Percentiles rank a stretch among this genome's conserved stretches.
Evolutionary conservation across 2,329 filamentous ascomycete species (phyloP).

Genomic region (Drechslerella dactyloides): DNA sequence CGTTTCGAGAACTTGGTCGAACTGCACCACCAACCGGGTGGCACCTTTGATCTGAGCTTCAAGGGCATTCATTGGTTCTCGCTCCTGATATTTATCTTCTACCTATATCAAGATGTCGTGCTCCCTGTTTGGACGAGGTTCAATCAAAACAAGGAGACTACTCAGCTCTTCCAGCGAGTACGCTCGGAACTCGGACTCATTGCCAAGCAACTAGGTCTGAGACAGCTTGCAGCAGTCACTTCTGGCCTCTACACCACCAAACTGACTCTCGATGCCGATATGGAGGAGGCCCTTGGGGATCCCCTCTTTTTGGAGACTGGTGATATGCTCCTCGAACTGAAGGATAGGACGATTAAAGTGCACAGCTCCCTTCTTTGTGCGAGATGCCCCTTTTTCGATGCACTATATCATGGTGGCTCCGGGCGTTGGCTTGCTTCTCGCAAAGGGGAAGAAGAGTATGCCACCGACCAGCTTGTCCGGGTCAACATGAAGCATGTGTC

Average conservation of each 20-base stretch:
- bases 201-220: constrained; percentile 23
- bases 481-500: constrained; percentile 85
- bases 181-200: constrained; percentile 66
- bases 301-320: constrained; percentile 69
- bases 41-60: constrained; percentile 69
- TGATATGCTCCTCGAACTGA: constrained; percentile 79
- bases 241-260: constrained; percentile 63
- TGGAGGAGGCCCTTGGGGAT: constrained; percentile 73
- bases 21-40: constrained; percentile 55
- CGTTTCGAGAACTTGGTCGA: constrained; percentile 39
- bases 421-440: constrained; percentile 82
- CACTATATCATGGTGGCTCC: constrained; percentile 86
- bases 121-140: constrained; percentile 86
- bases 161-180: constrained; percentile 76
- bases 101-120: constrained; percentile 78
- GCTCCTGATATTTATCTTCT: constrained; percentile 78
- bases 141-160: constrained; percentile 66
- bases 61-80: constrained; percentile 76
- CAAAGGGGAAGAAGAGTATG: constrained; percentile 62
- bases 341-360: constrained; percentile 70
- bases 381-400: constrained; percentile 89
- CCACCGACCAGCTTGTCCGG: constrained; percentile 62
- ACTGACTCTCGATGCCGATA: constrained; percentile 53
- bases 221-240: constrained; percentile 79
- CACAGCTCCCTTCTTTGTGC: constrained; percentile 82